Base-by-base conservation (phyloP, 805 yeast genomes). In the Ogataea nonfermentans region DNA sequence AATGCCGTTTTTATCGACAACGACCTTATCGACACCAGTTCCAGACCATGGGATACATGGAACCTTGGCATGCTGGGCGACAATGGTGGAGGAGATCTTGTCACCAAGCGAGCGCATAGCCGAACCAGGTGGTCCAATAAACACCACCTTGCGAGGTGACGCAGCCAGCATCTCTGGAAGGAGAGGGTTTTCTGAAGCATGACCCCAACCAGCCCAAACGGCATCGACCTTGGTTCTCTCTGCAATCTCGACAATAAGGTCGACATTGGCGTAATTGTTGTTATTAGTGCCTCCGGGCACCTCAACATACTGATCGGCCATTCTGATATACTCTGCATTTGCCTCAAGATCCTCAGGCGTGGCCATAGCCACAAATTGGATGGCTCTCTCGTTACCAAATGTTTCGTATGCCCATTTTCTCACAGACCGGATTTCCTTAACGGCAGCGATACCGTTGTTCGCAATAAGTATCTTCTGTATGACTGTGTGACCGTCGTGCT, bases 201-300 rank as follows among this genome's bases (percentile, higher is more conserved):
- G 99, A 57, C 99, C 99, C 99, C 99, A 93, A 57, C 99, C 99
- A 24, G 99, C 99, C 99, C 99, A 93, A 43, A 93, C 99, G 17
- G 99, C 99, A 63, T 93, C 95, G 41, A 86, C 97, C 51, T 87
- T 79, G 30, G 95, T 84, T 70, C 97, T 84, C 70, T 93, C 99
- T 25, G 99, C 99, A 34, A 93, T 72, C 57, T 93, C 99, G 33
- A 93, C 97, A 63, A 93, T 93, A 47, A 93, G 73, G 52, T 93
- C 99, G 47, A 93, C 99, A 60, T 93, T 93, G 55, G 99, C 99
- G 62, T 90, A 90, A 67, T 93, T 93, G 67, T 93, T 95, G 72
- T 93, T 93, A 70, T 95, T 95, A 40, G 99, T 93, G 41, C 99
- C 99, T 59, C 99, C 99, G 41, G 99, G 98, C 33, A 93, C 99